Evolutionary conservation across 2,329 filamentous ascomycete species (phyloP), one percentile per base, ranked within the genome.

Genomic region (Paecilomyces sp.): DNA sequence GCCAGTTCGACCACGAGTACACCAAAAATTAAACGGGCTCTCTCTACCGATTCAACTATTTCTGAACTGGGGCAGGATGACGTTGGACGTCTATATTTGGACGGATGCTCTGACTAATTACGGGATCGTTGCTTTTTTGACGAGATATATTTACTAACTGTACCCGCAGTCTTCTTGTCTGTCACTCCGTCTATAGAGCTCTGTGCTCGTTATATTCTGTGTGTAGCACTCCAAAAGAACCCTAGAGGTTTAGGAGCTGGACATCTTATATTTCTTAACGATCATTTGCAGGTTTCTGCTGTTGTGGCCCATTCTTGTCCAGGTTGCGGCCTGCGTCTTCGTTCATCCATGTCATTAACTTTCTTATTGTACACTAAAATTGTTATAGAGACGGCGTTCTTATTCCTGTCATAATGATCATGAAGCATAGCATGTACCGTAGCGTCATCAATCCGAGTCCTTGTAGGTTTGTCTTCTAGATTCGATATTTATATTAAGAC

Each of bases 61-160:
- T 70, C 72, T 6, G 72, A 75, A 11, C 59, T 70, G 8, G 72
- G 70, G 34, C 65, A 71, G 36, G 67, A 71, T 30, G 71, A 75
- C 22, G 67, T 74, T 63, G 64, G 67, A 25, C 63, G 64, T 13
- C 66, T 75, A 7, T 75, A 75, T 60, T 61, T 75, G 58, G 63
- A 67, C 56, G 66, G 64, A 57, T 66, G 61, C 61, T 62, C 64
- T 11, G 66, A 65, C 55, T 71, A 66, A 60, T 50, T 9, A 24
- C 53, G 24, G 41, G 9, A 24, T 28, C 33, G 30, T 55, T 15
- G 50, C 28, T 58, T 36, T 34, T 55, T 25, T 51, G 15, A n/a
- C 15, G 13, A 47, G 24, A 50, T 52, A 31, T 54, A 55, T 55
- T 55, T 30, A 33, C 55, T 57, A 57, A 47, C 31, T 28, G 41